These are phyloP conservation scores for Penicillium sp. DNA, from an alignment of 2,329 filamentous ascomycete genomes.

Conservation along the genomic window DNA sequence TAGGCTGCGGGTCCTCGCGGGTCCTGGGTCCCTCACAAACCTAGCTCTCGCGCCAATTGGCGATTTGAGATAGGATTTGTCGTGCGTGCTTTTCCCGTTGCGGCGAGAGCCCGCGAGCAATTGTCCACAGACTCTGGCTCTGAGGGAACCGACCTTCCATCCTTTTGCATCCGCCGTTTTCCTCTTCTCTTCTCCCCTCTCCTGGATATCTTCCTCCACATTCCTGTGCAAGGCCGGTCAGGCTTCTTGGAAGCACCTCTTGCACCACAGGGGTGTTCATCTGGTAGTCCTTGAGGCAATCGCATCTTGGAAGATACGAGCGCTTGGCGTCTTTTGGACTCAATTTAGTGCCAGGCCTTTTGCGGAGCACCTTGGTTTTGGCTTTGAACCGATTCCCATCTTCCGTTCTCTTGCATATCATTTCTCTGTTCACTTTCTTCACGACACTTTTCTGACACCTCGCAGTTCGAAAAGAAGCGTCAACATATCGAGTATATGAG, in stretches of 20 bases:
- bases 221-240: neutral
- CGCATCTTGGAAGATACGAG: neutral
- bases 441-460: constrained; percentile 40
- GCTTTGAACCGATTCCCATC: neutral
- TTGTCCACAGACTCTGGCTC: neutral
- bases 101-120: neutral
- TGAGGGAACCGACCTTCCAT: neutral
- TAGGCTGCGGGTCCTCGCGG: neutral
- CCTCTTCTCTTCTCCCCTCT: neutral
- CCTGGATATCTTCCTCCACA: neutral
- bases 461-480: constrained; percentile 89
- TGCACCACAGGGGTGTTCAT: no score
- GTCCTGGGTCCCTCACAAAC: neutral
- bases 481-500: constrained; percentile 88
- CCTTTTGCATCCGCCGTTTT: neutral
- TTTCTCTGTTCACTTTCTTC: constrained; percentile 1
- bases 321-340: neutral
- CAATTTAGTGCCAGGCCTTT: neutral
- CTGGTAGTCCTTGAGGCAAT: neutral
- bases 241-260: neutral
- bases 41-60: neutral
- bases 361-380: neutral
- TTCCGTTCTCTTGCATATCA: neutral
- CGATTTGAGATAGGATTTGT: neutral
- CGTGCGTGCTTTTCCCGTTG: neutral